Percentiles rank a stretch among this genome's conserved stretches.
These are phyloP conservation scores for Jamesozyma lodderae DNA, from an alignment of 805 yeast genomes.

Conservation along the genomic window DNA sequence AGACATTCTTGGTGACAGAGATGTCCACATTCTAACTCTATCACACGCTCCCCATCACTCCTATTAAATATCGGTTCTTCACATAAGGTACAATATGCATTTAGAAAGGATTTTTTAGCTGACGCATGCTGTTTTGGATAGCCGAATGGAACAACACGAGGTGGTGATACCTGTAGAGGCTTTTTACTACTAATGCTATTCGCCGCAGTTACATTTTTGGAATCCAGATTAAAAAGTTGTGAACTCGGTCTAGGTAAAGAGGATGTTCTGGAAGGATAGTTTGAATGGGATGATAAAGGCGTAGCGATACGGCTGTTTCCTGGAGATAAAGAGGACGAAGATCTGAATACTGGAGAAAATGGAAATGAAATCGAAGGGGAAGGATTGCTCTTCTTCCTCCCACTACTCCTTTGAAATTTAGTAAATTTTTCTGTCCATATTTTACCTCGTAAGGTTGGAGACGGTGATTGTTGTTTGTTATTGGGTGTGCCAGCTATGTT, in stretches of 20 bases:
- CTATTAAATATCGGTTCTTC: constrained; percentile 41
- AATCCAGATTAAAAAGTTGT: background rate
- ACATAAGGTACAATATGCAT: constrained; percentile 35
- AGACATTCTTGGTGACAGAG: constrained; percentile 52
- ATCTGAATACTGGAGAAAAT: constrained; percentile 1
- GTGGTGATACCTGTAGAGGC: constrained; percentile 4
- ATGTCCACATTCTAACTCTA: constrained; percentile 48
- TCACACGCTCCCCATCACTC: constrained; percentile 36
- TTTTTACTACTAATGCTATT: background rate
- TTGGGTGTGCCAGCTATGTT: no score
- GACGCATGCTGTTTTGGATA: constrained; percentile 5
- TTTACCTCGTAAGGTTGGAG: constrained; percentile 16
- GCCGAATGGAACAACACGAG: constrained; percentile 12
- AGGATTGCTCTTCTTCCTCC: constrained; percentile 9
- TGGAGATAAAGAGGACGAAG: constrained; percentile 2
- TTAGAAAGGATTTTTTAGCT: constrained; percentile 21
- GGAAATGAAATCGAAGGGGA: constrained; percentile 5
- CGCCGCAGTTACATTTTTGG: background rate
- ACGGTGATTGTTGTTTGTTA: constrained; percentile 6
- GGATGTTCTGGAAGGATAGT: constrained; percentile 18
- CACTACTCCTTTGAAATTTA: constrained; percentile 13
- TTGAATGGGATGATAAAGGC: constrained; percentile 1
- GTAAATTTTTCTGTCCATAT: constrained; percentile 21
- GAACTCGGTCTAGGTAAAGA: constrained; percentile 25
- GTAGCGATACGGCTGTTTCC: background rate